Evolutionary conservation across 805 yeast genomes (phyloP), one percentile per base, ranked within the genome.

Genomic region (Metschnikowia similis): DNA sequence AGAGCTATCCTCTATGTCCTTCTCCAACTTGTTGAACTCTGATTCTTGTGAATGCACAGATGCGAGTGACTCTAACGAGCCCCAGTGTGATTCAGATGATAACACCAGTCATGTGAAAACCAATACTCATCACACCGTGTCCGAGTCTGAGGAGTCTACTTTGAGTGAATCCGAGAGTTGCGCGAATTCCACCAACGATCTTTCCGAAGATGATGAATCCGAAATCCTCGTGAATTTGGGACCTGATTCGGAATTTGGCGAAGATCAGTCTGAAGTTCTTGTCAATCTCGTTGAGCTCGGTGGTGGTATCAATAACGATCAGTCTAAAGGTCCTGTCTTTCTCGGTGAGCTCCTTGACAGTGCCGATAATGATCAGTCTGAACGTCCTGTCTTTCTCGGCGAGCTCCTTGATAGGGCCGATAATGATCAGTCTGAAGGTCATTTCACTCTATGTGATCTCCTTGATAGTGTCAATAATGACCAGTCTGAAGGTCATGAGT

Each of bases 1-100:
- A 9, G 28, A 13, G 17, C 17, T 17, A 7, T 16, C 37, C 14
- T 32, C 21, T 26, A 32, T 41, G 29, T 32, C 45, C 5, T 41
- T 41, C 14, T 21, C 35, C 9, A 41, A 41, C 8, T 41, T 41
- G 37, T 41, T 32, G 30, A 41, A 32, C 21, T 41, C 45, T 2
- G 45, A 41, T 17, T 41, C 44, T 14, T 31, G 45, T 13, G n/a
- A 41, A 21, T 41, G 45, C 30, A 41, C 45, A n/a, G 37, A 41
- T 27, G 37, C 31, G 8, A 41, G 37, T 27, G 45, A 32, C 10
- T 31, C 37, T 6, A 21, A 41, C 26, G 36, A n/a, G 6, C 17
- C 37, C 17, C 28, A 29, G 28, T 17, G 17, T 10, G 35, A 5
- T 4, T 5, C 30, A 21, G 29, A 26, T 3, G 11, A 13, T n/a